Base-by-base conservation (phyloP, 148 eudicot species). In the Oxyria digyna region DNA sequence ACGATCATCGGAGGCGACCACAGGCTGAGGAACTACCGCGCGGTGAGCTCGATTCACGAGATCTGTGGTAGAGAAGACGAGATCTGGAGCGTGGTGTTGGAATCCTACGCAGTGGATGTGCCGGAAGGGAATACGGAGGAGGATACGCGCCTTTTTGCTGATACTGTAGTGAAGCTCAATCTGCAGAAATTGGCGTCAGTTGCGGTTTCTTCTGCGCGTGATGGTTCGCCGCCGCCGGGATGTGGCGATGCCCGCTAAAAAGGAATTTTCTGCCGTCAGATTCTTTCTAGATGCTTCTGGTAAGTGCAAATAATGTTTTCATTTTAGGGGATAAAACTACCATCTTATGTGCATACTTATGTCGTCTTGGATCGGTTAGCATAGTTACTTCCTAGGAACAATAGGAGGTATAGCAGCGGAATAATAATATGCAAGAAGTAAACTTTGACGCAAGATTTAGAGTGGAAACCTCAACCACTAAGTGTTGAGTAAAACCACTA, bases 91-190 rank as follows among this genome's bases (percentile, higher is more conserved):
- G 74, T 83, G 17, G 94, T 91, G 68, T 29, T 91, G 67, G 97
- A 91, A 67, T 81, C 87, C 17, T 91, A 91, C 71, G 73, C 83
- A 1, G 97, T 91, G 68, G 92, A 88, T 45, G 85, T 88, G 67
- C 97, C 97, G 20, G 89, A 88, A 14, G 94, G 97, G n/a, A 91
- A 91, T 37, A 77, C 91, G 4, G 94, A 73, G 68, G 97, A 86
- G 69, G 97, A 91, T 72, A 91, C 97, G 70, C 80, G 85, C 38
- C 55, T 88, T 33, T 88, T 91, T 62, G 96, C 97, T 0, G 97
- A 91, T 75, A 91, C 96, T 1, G 95, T 91, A 0, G 95, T 91
- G 23, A 91, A 77, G 79, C 42, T 91, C 73, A 91, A 91, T 41
- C 84, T 91, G 0, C 96, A 88, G 85, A 91, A 86, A 55, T 77